Evolutionary conservation across 805 yeast genomes (phyloP).

Genomic region (Ogataea parapolymorpha): DNA sequence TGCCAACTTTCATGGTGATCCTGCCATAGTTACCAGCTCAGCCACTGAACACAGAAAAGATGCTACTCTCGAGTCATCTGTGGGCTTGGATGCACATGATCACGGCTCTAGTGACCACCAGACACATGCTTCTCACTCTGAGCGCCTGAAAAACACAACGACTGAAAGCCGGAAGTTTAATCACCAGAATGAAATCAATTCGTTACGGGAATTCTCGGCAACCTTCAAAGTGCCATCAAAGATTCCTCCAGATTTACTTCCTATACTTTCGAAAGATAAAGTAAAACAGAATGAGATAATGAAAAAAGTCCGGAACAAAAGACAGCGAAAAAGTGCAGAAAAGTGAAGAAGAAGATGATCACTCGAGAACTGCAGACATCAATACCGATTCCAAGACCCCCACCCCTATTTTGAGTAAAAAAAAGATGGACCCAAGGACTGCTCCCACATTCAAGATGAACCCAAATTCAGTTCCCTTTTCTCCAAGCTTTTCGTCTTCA

Average conservation of each 20-base stretch:
- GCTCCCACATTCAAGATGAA: slow-evolving; percentile 67
- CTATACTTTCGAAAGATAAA: slow-evolving; percentile 67
- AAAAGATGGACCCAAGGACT: slow-evolving; percentile 49
- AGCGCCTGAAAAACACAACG: no score
- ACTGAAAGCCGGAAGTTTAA: no score
- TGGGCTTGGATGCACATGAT: no score
- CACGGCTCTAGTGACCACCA: no score
- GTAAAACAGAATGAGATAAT: slow-evolving; percentile 60
- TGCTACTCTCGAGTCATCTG: not conserved
- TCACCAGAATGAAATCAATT: slow-evolving; percentile 60
- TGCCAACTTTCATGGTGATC: slow-evolving; percentile 52
- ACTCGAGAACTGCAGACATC: no score
- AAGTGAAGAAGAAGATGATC: no score
- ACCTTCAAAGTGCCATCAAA: slow-evolving; percentile 59
- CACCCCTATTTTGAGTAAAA: slow-evolving; percentile 31
- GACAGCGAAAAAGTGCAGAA: not conserved
- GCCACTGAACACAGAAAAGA: slow-evolving; percentile 26
- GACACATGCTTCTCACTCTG: no score
- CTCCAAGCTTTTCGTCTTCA: slow-evolving; percentile 38
- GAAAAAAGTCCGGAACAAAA: slow-evolving; percentile 24
- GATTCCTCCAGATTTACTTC: slow-evolving; percentile 60
- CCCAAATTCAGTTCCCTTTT: slow-evolving; percentile 64
- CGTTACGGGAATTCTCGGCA: slow-evolving; percentile 74
- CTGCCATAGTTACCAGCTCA: slow-evolving; percentile 61
- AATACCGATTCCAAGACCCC: slow-evolving; percentile 3